These are phyloP conservation scores for Ustilago lituana DNA, from an alignment of 1,284 basidiomycete genomes.

Conservation along the genomic window DNA sequence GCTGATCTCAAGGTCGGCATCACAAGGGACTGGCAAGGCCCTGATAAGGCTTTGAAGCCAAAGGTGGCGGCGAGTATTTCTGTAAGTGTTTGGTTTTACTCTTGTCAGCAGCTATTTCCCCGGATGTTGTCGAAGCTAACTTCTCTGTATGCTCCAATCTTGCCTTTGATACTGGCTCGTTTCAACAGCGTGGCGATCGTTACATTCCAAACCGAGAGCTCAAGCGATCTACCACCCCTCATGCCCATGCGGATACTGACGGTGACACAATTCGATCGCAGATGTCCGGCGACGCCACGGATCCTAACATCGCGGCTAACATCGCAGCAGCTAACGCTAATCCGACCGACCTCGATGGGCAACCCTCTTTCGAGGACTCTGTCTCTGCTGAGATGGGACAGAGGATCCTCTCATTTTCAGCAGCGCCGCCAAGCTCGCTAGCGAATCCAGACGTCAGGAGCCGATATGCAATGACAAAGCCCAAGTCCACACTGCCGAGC, in stretches of 20 bases:
- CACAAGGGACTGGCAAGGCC: constrained; percentile 58
- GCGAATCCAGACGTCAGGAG: constrained; percentile 65
- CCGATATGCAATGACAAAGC: constrained; percentile 56
- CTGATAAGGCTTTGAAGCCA: constrained; percentile 43
- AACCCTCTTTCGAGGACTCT: constrained; percentile 57
- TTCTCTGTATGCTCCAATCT: no score
- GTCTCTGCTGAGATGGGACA: constrained; percentile 66
- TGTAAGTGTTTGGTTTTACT: no score
- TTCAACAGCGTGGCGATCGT: constrained; percentile 63
- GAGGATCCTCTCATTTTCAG: constrained; percentile 69
- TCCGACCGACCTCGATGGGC: constrained; percentile 53
- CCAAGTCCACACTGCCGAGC: constrained; percentile 59
- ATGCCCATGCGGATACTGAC: constrained; percentile 45
- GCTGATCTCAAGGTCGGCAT: constrained; percentile 49
- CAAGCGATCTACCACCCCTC: constrained; percentile 36
- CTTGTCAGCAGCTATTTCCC: no score
- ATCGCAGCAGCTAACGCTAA: constrained; percentile 51
- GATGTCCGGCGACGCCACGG: constrained; percentile 33
- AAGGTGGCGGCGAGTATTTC: constrained; percentile 46
- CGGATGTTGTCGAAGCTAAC: no score
- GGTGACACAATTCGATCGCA: constrained; percentile 53
- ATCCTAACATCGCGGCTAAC: constrained; percentile 48
- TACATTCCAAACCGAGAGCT: constrained; percentile 64
- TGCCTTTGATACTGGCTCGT: no score
- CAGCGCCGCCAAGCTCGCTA: constrained; percentile 67